Conservation (phyloP, 805 yeast species). For the Wickerhamomyces ciferrii region DNA sequence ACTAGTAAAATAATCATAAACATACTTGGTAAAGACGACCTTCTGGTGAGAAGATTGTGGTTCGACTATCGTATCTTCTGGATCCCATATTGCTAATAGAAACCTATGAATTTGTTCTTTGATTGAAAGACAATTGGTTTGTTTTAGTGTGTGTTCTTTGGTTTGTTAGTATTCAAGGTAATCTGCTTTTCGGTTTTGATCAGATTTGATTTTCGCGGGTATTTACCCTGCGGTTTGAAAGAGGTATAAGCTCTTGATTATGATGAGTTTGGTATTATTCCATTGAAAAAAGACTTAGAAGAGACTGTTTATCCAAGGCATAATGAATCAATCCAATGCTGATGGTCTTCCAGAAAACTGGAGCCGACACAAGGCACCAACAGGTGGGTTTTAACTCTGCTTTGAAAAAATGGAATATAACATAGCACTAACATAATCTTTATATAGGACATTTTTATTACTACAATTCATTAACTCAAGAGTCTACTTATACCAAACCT, state of each 20-base stretch:
- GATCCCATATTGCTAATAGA: no score
- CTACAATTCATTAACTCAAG: constrained; percentile 29
- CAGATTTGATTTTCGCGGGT: background rate
- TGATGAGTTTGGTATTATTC: no score
- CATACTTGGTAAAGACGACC: constrained; percentile 91
- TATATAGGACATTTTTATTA: constrained; percentile 28
- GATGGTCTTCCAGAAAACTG: constrained; percentile 24
- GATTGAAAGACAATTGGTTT: background rate
- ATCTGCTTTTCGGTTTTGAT: constrained; percentile 1
- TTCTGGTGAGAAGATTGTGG: constrained; percentile 98
- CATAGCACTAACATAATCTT: background rate
- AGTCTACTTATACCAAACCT: constrained; percentile 35
- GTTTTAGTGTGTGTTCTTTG: constrained; percentile 1
- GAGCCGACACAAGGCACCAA: constrained; percentile 33
- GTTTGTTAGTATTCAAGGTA: background rate
- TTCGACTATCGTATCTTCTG: constrained; percentile 98
- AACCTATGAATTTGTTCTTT: no score
- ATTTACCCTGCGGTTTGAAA: background rate
- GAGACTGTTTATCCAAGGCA: background rate
- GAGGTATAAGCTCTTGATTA: background rate
- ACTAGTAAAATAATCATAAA: constrained; percentile 3
- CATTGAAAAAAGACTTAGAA: no score
- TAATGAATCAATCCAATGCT: background rate
- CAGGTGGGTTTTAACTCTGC: constrained; percentile 15
- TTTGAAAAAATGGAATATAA: background rate